These are phyloP conservation scores for Xylariaceae sp. DNA, from an alignment of 2,329 filamentous ascomycete genomes.

Conservation along the genomic window DNA sequence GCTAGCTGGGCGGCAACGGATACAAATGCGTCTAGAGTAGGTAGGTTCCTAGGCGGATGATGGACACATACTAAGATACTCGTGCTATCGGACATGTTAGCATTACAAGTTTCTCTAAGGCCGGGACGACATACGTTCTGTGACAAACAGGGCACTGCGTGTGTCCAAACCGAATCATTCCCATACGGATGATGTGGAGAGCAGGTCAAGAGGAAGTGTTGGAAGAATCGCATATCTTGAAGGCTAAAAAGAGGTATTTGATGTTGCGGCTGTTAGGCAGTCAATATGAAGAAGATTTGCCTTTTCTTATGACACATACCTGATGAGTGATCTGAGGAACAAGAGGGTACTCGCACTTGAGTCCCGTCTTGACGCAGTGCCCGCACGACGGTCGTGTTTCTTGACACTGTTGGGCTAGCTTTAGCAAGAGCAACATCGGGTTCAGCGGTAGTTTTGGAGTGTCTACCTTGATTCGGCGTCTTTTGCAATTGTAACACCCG, in stretches of 20 bases:
- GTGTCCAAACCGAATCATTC: constrained; percentile 63
- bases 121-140: constrained; percentile 49
- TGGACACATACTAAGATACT: constrained; percentile 25
- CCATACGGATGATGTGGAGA: constrained; percentile 62
- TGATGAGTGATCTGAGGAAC: constrained; percentile 49
- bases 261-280: constrained; percentile 45
- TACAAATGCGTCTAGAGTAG: not conserved
- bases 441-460: not conserved
- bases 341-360: constrained; percentile 60
- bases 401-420: constrained; percentile 48
- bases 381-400: constrained; percentile 60
- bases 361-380: constrained; percentile 58
- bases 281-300: constrained; percentile 17
- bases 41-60: not conserved
- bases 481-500: constrained; percentile 65
- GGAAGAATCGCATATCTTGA: constrained; percentile 65
- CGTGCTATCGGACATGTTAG: constrained; percentile 21
- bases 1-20: not conserved
- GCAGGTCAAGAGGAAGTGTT: constrained; percentile 59
- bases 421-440: constrained; percentile 7
- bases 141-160: constrained; percentile 62
- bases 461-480: constrained; percentile 58
- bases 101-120: not conserved
- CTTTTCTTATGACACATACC: constrained; percentile 29
- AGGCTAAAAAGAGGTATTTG: constrained; percentile 57